Evolutionary conservation across 306 rosid genomes (phyloP), one percentile per base, ranked within the genome.

Genomic region (Sicyos edulis): DNA sequence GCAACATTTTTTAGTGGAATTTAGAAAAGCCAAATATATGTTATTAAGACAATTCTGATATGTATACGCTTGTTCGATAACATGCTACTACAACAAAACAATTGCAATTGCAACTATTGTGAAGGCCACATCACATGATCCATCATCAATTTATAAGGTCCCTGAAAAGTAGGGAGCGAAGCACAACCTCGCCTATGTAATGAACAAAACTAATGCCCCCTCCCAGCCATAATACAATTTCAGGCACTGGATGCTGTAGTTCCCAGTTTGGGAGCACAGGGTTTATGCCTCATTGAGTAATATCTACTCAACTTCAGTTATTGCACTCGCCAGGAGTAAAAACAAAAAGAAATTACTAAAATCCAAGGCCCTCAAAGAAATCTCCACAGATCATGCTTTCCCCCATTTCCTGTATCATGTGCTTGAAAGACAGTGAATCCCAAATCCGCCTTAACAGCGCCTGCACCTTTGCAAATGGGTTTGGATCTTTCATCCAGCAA

Each of bases 151-250:
- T 69, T 26, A 21, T 14, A 20, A 20, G 29, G 10, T 42, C 32
- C 6, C 49, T 19, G 32, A 40, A 64, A 20, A 32, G 69, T 62
- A 34, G 7, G 49, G 68, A 16, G 20, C 70, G 49, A 49, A 16
- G 12, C 70, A 10, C 70, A 42, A n/a, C 65, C 42, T 24, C 65
- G 14, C 53, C 70, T 42, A 6, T 68, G 44, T 49, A 68, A 47
- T 24, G 42, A 22, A 21, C 56, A 68, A 12, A n/a, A n/a, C n/a
- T n/a, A 45, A 12, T 24, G 24, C 11, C 1, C 20, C 11, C 47
- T 47, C 6, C 49, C 49, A 0, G 15, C 14, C 15, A 47, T 16
- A 62, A 7, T 42, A 19, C 26, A 45, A 42, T 40, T 64, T 42
- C 44, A 17, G 32, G 5, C 32, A 64, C 70, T 10, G n/a, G 52